Percentiles rank a stretch among this genome's conserved stretches.
Conservation (phyloP, 345 rosid species). For the Toxicodendron radicans region DNA sequence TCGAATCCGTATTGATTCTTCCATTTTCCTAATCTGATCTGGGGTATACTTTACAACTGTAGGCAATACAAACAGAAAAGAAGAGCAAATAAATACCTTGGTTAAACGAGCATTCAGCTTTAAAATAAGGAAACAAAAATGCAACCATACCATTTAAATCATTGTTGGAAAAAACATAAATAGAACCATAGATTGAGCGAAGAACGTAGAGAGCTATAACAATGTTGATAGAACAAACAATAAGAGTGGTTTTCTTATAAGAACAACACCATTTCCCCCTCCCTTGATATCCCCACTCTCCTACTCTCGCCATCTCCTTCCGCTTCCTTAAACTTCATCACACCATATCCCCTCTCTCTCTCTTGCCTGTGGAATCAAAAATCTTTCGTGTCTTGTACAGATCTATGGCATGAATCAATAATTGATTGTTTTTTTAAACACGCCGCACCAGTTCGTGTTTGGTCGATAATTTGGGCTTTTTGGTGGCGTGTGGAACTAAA, state of each 20-base stretch:
- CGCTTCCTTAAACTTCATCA: constrained; percentile 41
- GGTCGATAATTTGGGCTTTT: neutral
- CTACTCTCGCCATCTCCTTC: constrained; percentile 61
- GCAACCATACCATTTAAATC: constrained; percentile 37
- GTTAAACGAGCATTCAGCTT: constrained; percentile 4
- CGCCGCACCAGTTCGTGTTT: neutral
- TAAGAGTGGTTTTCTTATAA: constrained; percentile 72
- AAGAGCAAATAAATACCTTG: neutral
- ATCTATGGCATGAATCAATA: constrained; percentile 8
- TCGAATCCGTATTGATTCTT: constrained; percentile 85
- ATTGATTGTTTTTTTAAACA: neutral
- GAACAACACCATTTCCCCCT: constrained; percentile 58
- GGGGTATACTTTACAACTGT: constrained; percentile 70
- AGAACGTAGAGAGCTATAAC: constrained; percentile 89
- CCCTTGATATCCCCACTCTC: constrained; percentile 51
- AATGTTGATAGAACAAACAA: constrained; percentile 87
- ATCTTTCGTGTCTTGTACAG: neutral
- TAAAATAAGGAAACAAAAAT: too few relatives aligned
- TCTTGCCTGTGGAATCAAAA: neutral
- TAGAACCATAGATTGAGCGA: constrained; percentile 77
- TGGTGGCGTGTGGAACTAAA: neutral
- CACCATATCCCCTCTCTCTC: constrained; percentile 35
- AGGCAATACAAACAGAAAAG: constrained; percentile 7
- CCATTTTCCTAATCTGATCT: constrained; percentile 87
- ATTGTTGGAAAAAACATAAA: constrained; percentile 57